Base-by-base conservation (phyloP, 306 rosid genomes). In the Luffa acutangula region DNA sequence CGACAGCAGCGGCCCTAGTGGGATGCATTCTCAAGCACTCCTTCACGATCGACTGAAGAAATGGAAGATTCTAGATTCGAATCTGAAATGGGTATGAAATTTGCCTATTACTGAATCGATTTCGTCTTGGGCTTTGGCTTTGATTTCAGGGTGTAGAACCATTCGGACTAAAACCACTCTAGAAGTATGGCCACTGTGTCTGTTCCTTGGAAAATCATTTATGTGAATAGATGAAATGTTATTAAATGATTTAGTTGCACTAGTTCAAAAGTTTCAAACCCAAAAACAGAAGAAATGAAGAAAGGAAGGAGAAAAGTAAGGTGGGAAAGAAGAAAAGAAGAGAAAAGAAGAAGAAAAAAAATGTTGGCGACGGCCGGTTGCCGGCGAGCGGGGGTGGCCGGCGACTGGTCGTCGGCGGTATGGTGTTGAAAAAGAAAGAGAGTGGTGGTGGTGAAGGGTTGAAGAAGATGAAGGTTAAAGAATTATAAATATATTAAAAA, bases 131-230 rank as follows among this genome's bases (percentile, higher is more conserved):
- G 77, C 82, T 77, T 79, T 85, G 39, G 78, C 2, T 77, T 87
- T 88, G 33, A 85, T 70, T 33, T 83, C 84, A 18, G 86, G 90
- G 82, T 85, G 85, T 8, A 83, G 10, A 4, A 87, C 82, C 85
- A 87, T 78, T 66, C 84, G 45, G 0, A 88, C 87, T 37, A 87
- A 62, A 41, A 85, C 90, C 90, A 87, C 52, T 87, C 90, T 0
- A 83, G 20, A 4, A 87, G 85, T 9, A 85, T 78, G 2, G 90
- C 88, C 15, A 83, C 83, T 1, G 88, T 87, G 49, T 87, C 90
- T 7, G 88, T 83, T 49, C 90, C 90, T 79, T 87, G 46, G 46
- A 87, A 87, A 5, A 87, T 85, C 90, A 87, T 87, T 62, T 87
- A 88, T 87, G 66, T 2, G 6, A 0, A 54, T 36, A 12, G 31